phyloP scores from a whole-genome alignment of 1,139 yeast species.

The Nakaseomyces uthaithaninus region DNA sequence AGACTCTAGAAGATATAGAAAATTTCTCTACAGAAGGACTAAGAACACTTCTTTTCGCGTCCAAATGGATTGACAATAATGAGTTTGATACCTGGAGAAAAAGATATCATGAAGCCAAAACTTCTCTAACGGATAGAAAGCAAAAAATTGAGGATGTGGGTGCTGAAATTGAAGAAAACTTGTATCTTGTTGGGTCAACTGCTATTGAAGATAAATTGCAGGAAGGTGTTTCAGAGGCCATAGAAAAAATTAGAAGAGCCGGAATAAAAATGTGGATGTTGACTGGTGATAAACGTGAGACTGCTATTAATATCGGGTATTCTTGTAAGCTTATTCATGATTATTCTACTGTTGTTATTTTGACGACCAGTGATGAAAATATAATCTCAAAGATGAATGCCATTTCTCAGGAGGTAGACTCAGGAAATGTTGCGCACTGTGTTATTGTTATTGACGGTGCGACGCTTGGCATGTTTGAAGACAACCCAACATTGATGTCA shows the following conservation, averaged over 20 bases:
- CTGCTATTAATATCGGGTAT: conserved; percentile 94
- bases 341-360: conserved; percentile 77
- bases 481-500: conserved; percentile 60
- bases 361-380: conserved; percentile 53
- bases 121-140: conserved; percentile 62
- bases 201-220: conserved; percentile 97
- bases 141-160: conserved; percentile 66
- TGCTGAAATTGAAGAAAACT: conserved; percentile 53
- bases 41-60: conserved; percentile 79
- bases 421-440: conserved; percentile 80
- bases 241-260: conserved; percentile 84
- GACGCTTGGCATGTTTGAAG: conserved; percentile 64
- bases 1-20: conserved; percentile 82
- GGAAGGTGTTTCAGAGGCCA: conserved; percentile 90
- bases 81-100: conserved; percentile 62
- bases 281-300: conserved; percentile 95
- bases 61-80: conserved; percentile 53
- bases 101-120: conserved; percentile 66
- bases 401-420: conserved; percentile 38
- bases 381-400: conserved; percentile 39
- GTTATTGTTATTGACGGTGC: conserved; percentile 92
- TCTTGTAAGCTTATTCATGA: conserved; percentile 90
- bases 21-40: conserved; percentile 93
- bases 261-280: conserved; percentile 96
- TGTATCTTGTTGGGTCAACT: conserved; percentile 80